A percentile compares a stretch with the other conserved stretches of the same genome.
Evolutionary conservation across 768 basidiomycete genomes (phyloP).

Genomic region (Strobilomyces confusus): DNA sequence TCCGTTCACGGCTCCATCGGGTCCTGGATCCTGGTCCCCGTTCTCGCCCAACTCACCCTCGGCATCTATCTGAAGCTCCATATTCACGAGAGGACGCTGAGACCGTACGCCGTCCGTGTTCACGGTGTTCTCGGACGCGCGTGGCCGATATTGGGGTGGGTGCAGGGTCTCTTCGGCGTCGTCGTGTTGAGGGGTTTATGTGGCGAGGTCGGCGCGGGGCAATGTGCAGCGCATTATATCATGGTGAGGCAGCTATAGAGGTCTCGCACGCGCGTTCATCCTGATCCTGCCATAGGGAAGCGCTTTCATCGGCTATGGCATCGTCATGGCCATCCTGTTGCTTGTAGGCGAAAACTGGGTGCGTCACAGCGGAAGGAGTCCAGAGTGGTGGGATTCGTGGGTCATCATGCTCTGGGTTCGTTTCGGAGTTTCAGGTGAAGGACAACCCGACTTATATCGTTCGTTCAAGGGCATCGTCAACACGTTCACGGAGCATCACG

Average conservation of each 20-base stretch:
- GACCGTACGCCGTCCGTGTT: constrained; percentile 63
- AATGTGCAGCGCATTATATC: constrained; percentile 87
- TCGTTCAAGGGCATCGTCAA: constrained; percentile 52
- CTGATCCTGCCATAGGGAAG: constrained; percentile 47
- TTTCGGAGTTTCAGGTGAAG: neutral
- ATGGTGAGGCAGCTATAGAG: constrained; percentile 42
- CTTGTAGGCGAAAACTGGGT: constrained; percentile 78
- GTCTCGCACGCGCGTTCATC: constrained; percentile 4
- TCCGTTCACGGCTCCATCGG: constrained; percentile 73
- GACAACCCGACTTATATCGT: neutral
- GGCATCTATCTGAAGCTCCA: constrained; percentile 93
- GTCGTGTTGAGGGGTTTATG: constrained; percentile 76
- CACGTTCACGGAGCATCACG: constrained; percentile 90
- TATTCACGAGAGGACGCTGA: constrained; percentile 70
- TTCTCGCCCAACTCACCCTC: constrained; percentile 60
- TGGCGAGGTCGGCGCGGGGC: constrained; percentile 63
- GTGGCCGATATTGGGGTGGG: constrained; percentile 86
- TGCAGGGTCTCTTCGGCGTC: constrained; percentile 84
- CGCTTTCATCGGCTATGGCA: constrained; percentile 85
- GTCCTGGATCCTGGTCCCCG: constrained; percentile 49
- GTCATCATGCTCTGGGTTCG: constrained; percentile 52
- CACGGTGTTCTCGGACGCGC: constrained; percentile 81
- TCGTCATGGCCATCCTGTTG: constrained; percentile 75
- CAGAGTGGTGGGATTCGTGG: constrained; percentile 88
- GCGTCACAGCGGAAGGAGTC: constrained; percentile 62